Evolutionary conservation across 2,329 filamentous ascomycete species (phyloP).

Genomic region (Curvularia lunata): DNA sequence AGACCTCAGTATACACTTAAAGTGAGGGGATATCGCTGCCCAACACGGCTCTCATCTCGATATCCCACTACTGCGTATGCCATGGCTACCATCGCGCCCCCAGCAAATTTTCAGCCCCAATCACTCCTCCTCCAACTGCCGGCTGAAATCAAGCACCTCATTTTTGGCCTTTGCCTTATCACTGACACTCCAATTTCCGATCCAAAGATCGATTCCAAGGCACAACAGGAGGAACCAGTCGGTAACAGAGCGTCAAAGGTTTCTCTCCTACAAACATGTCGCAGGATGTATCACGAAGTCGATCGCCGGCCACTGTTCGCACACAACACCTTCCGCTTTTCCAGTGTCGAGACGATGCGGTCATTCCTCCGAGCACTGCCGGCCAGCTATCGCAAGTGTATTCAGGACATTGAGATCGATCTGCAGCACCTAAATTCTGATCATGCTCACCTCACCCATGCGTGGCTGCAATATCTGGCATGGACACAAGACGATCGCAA

Average conservation of each 20-base stretch:
- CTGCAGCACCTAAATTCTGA: conserved; percentile 37
- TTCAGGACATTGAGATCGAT: conserved; percentile 49
- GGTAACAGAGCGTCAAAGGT: conserved; percentile 22
- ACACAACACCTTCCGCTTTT: conserved; percentile 49
- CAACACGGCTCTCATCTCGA: background rate
- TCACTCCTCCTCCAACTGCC: conserved; percentile 44
- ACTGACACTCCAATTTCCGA: conserved; percentile 36
- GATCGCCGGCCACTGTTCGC: conserved; percentile 41
- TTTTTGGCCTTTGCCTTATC: conserved; percentile 39
- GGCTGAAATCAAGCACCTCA: conserved; percentile 45
- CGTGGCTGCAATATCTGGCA: conserved; percentile 48
- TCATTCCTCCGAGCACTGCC: conserved; percentile 39
- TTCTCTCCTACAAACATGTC: conserved; percentile 47
- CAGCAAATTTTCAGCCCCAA: conserved; percentile 37
- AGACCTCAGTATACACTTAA: background rate
- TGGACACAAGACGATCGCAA: conserved; percentile 26
- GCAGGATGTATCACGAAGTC: conserved; percentile 42
- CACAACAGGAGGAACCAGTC: background rate
- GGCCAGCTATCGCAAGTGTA: conserved; percentile 22
- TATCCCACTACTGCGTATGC: background rate
- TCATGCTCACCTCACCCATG: conserved; percentile 33
- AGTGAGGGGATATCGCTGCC: conserved; percentile 2
- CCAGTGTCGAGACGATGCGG: conserved; percentile 35
- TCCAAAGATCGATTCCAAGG: conserved; percentile 17
- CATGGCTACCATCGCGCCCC: conserved; percentile 21